Evolutionary conservation across 768 basidiomycete species (phyloP).

Genomic region (Lanmaoa pseudosensibilis): DNA sequence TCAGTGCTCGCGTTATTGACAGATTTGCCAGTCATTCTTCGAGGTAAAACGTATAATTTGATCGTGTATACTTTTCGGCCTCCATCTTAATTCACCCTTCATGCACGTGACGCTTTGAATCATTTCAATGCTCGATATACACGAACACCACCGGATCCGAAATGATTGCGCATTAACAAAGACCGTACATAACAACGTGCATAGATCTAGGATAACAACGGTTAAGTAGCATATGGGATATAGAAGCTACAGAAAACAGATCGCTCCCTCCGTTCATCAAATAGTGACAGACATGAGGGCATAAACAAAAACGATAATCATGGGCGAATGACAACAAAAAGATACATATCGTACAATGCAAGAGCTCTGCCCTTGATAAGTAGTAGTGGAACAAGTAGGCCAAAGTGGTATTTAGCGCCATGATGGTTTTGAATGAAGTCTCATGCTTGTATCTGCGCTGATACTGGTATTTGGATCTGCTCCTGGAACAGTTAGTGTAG

Average conservation of each 20-base stretch:
- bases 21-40: conserved; percentile 66
- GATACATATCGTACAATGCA: conserved; percentile 20
- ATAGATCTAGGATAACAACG: conserved; percentile 29
- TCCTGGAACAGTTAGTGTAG: conserved; percentile 33
- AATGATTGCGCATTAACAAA: conserved; percentile 14
- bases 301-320: conserved; percentile 21
- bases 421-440: conserved; percentile 46
- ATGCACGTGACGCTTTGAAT: background rate
- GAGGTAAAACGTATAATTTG: conserved; percentile 89
- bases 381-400: conserved; percentile 10
- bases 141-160: background rate
- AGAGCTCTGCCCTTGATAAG: conserved; percentile 11
- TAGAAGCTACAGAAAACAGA: conserved; percentile 1
- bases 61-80: conserved; percentile 14
- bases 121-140: background rate
- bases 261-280: conserved; percentile 6
- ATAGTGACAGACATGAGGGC: conserved; percentile 13
- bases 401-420: conserved; percentile 49
- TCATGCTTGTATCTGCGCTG: conserved; percentile 51
- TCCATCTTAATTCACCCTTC: background rate
- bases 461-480: conserved; percentile 43
- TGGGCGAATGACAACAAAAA: conserved; percentile 7
- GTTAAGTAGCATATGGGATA: conserved; percentile 21
- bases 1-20: conserved; percentile 1
- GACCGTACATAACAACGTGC: conserved; percentile 23